Conservation (phyloP, 495 filamentous ascomycete species). For the Xylaria sp. region DNA sequence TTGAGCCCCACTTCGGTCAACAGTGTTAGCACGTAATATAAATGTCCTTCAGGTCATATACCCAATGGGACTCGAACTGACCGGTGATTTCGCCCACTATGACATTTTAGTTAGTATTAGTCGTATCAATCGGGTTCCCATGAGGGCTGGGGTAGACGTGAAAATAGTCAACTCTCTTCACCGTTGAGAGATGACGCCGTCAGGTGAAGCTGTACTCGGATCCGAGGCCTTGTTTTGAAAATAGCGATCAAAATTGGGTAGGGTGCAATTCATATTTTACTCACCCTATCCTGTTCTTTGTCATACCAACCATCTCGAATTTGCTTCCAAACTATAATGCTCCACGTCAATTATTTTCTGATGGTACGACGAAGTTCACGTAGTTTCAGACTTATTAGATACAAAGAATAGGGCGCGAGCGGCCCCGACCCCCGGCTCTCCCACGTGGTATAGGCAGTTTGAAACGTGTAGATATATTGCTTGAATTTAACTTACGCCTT, state of each 20-base stretch:
- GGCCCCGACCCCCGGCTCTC: neutral
- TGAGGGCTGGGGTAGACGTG: no score
- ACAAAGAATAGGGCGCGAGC: neutral
- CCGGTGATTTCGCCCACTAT: conserved; percentile 1
- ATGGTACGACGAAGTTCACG: neutral
- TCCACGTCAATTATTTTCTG: conserved; percentile 7
- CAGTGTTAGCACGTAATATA: neutral
- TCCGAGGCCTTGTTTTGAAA: neutral
- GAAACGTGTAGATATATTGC: neutral
- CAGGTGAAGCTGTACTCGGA: neutral
- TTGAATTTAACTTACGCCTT: neutral
- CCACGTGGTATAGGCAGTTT: neutral
- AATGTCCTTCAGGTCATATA: neutral
- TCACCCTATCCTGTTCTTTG: neutral
- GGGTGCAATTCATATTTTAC: neutral
- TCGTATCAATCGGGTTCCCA: no score
- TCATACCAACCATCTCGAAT: conserved; percentile 12
- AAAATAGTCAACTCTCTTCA: neutral
- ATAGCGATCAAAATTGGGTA: neutral
- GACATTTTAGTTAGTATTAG: neutral
- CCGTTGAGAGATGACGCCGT: neutral
- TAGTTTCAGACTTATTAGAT: neutral
- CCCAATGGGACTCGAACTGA: neutral
- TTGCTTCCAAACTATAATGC: conserved; percentile 9
- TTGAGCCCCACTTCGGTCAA: conserved; percentile 1